Evolutionary conservation across 1,284 basidiomycete genomes (phyloP).

Genomic region (Polyporus tsugae): DNA sequence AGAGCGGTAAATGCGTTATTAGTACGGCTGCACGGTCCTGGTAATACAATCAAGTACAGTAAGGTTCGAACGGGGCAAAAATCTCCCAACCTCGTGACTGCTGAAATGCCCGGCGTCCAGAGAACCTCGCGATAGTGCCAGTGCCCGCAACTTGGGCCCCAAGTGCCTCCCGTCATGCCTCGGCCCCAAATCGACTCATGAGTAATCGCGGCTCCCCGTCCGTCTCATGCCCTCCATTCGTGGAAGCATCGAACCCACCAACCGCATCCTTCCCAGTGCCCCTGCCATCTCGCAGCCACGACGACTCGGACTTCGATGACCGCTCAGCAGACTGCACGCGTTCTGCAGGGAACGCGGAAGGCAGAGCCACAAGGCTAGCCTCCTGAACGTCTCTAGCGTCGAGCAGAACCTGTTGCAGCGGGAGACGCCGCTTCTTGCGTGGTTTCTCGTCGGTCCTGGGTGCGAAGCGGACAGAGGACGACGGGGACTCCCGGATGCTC

Average conservation of each 20-base stretch:
- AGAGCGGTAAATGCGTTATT: background rate
- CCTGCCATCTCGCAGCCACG: background rate
- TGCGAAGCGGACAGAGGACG: constrained; percentile 1
- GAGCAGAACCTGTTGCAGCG: background rate
- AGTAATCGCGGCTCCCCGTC: background rate
- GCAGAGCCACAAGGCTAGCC: too few species aligned
- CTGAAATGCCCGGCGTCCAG: background rate
- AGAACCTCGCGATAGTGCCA: background rate
- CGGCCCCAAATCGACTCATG: background rate
- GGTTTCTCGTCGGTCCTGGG: background rate
- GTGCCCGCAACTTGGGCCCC: background rate
- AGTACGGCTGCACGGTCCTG: background rate
- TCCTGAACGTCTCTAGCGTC: too few species aligned
- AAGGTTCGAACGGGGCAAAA: background rate
- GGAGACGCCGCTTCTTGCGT: background rate
- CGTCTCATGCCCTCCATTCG: background rate
- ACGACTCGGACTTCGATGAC: background rate
- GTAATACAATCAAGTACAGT: background rate
- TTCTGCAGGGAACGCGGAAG: background rate
- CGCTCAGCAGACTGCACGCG: background rate
- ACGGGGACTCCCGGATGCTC: background rate
- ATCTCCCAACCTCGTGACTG: background rate
- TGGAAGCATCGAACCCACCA: background rate
- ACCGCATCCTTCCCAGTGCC: background rate
- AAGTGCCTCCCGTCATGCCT: background rate